Conservation (phyloP, 2,329 filamentous ascomycete species). For the Chaetomium sp. region DNA sequence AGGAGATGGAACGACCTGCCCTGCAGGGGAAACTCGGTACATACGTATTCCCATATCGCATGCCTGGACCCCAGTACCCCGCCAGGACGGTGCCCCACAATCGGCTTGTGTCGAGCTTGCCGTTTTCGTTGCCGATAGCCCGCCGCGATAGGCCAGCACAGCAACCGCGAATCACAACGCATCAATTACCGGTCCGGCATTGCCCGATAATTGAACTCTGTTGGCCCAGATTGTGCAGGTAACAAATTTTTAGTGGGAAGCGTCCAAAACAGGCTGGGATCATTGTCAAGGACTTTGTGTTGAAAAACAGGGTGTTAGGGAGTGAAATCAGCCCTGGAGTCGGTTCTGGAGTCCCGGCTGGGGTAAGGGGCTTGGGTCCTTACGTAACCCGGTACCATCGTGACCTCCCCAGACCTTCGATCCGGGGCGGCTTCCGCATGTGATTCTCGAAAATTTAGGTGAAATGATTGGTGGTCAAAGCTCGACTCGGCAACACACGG, state of each 20-base stretch:
- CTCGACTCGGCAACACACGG: constrained; percentile 6
- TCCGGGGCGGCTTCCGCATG: constrained; percentile 8
- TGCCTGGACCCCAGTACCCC: neutral
- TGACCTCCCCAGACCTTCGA: constrained; percentile 12
- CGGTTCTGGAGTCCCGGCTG: no score
- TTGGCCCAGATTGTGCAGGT: no score
- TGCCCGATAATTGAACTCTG: constrained; percentile 16
- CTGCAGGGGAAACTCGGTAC: no score
- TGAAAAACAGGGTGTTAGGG: neutral
- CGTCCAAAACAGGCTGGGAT: neutral
- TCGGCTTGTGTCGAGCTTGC: constrained; percentile 5
- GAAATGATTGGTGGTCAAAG: constrained; percentile 12
- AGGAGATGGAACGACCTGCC: no score
- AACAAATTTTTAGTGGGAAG: neutral
- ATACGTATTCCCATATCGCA: neutral
- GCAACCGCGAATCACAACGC: constrained; percentile 4
- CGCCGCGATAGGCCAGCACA: constrained; percentile 21
- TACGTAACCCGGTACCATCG: constrained; percentile 23
- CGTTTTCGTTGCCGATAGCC: constrained; percentile 17
- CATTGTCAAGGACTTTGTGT: neutral
- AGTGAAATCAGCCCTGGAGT: constrained; percentile 7
- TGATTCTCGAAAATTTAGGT: constrained; percentile 9
- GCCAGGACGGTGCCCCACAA: neutral
- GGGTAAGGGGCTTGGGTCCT: constrained; percentile 7
- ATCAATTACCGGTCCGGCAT: constrained; percentile 18